These are phyloP conservation scores for Cyathus striatus DNA, from an alignment of 768 basidiomycete species.

Conservation along the genomic window DNA sequence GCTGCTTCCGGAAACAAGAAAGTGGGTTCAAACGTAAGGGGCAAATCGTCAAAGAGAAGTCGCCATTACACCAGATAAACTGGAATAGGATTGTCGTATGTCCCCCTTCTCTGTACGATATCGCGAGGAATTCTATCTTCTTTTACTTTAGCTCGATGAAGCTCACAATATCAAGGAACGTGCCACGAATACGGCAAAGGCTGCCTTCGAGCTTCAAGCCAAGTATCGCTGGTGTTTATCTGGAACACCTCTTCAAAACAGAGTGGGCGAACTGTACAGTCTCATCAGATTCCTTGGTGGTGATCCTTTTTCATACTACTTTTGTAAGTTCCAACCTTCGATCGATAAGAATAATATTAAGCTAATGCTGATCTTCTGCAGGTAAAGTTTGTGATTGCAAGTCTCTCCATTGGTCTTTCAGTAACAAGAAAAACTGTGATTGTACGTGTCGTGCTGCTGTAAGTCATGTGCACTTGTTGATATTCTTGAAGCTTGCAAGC, in stretches of 20 bases:
- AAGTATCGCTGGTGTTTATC: conserved; percentile 93
- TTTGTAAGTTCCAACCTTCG: conserved; percentile 49
- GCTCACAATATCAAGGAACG: conserved; percentile 99
- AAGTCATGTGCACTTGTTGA: background rate
- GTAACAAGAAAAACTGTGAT: conserved; percentile 78
- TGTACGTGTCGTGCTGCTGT: conserved; percentile 35
- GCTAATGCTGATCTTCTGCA: conserved; percentile 18
- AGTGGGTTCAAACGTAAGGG: conserved; percentile 88
- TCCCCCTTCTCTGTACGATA: no score
- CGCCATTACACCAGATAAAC: conserved; percentile 74
- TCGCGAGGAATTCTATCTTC: no score
- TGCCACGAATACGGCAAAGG: conserved; percentile 91
- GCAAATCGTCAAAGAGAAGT: conserved; percentile 80
- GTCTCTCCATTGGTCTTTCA: conserved; percentile 92
- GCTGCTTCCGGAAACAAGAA: conserved; percentile 89
- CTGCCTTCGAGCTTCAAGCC: conserved; percentile 84
- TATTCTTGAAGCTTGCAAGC: conserved; percentile 59
- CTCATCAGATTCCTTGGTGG: conserved; percentile 90
- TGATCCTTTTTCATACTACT: conserved; percentile 88
- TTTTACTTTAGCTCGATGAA: conserved; percentile 68
- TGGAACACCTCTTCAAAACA: conserved; percentile 94
- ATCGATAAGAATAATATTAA: background rate
- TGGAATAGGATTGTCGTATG: conserved; percentile 81
- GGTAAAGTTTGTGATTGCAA: conserved; percentile 93
- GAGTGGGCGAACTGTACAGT: conserved; percentile 98